These are phyloP conservation scores for Niveomyces coronatus DNA, from an alignment of 2,329 filamentous ascomycete species.

Conservation along the genomic window DNA sequence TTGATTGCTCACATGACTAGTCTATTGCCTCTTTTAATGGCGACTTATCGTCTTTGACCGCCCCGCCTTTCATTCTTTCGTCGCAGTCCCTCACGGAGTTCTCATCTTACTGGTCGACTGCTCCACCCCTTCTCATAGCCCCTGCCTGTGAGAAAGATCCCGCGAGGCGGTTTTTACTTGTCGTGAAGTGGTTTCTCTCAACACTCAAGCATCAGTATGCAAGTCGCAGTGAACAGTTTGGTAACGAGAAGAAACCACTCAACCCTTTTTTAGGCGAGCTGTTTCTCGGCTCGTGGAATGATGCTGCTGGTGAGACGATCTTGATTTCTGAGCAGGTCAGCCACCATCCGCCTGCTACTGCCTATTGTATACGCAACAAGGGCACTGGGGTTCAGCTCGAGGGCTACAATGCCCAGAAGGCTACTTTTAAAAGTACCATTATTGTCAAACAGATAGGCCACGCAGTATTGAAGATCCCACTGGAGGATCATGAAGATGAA, in stretches of 20 bases:
- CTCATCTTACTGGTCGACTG: constrained; percentile 74
- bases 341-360: constrained; percentile 91
- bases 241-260: constrained; percentile 94
- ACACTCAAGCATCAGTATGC: constrained; percentile 82
- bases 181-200: constrained; percentile 94
- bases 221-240: constrained; percentile 63
- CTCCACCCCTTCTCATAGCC: constrained; percentile 68
- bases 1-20: constrained; percentile 23
- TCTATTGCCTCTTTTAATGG: constrained; percentile 76
- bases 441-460: constrained; percentile 93
- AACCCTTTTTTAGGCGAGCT: constrained; percentile 95
- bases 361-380: constrained; percentile 84
- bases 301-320: constrained; percentile 69
- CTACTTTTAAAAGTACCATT: constrained; percentile 87
- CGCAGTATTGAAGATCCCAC: constrained; percentile 66
- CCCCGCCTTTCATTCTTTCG: constrained; percentile 73
- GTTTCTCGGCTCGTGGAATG: constrained; percentile 84
- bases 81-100: constrained; percentile 71
- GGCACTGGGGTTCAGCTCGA: constrained; percentile 68
- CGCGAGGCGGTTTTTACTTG: constrained; percentile 70
- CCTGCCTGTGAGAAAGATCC: constrained; percentile 71
- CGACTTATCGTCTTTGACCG: constrained; percentile 70
- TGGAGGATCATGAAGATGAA: constrained; percentile 23
- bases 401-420: constrained; percentile 95
- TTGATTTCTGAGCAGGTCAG: constrained; percentile 90